Evolutionary conservation across 257 asterid genomes (phyloP).

Genomic region (Ocimum tenuiflorum): DNA sequence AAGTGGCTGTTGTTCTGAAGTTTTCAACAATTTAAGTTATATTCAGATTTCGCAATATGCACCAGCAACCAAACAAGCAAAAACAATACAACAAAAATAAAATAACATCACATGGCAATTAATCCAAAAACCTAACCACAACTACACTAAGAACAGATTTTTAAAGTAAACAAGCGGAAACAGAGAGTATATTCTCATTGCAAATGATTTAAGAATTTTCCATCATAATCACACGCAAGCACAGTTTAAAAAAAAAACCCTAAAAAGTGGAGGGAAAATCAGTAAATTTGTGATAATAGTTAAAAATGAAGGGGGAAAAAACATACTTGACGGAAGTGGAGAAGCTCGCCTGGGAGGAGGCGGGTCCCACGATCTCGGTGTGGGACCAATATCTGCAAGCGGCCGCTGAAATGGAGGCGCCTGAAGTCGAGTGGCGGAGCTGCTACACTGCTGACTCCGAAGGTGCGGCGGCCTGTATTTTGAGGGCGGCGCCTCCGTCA

Average conservation of each 20-base stretch:
- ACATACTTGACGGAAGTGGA: conserved; percentile 16
- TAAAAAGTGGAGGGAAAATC: not conserved
- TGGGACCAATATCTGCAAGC: not conserved
- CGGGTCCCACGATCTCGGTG: not conserved
- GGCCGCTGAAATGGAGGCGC: conserved; percentile 12
- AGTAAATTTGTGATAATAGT: not conserved
- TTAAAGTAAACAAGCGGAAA: not conserved
- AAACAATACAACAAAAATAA: not conserved
- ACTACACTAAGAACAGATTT: not conserved
- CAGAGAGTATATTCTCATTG: not conserved
- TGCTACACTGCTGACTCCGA: conserved; percentile 14
- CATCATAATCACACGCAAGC: not conserved
- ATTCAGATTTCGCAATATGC: not conserved
- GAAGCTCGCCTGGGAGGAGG: conserved; percentile 8
- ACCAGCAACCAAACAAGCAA: not conserved
- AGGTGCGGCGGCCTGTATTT: conserved; percentile 40
- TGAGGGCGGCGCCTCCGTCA: conserved; percentile 17
- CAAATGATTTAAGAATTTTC: not conserved
- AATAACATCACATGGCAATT: not conserved
- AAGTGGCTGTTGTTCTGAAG: conserved; percentile 13
- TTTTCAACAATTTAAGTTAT: not conserved
- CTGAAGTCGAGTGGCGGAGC: not conserved
- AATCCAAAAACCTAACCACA: not conserved
- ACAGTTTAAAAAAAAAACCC: not conserved
- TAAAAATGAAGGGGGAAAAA: not conserved